These are phyloP conservation scores for Pythium sukuiense DNA, from an alignment of 352 stramenopile genomes.

Conservation along the genomic window DNA sequence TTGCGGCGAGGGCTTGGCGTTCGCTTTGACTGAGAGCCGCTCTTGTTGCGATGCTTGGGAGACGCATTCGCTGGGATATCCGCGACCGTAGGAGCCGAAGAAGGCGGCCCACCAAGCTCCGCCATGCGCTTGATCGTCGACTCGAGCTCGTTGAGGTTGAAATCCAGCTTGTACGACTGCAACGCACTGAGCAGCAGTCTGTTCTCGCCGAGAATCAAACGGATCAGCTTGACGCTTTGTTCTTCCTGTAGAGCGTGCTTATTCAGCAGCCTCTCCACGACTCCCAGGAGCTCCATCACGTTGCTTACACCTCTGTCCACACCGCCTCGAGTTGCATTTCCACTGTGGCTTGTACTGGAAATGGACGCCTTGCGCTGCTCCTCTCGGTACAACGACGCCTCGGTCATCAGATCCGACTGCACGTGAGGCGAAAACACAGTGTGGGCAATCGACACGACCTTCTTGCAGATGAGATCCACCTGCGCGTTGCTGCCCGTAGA, in stretches of 20 bases:
- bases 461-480: slow-evolving; percentile 51
- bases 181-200: slow-evolving; percentile 52
- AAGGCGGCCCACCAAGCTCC: slow-evolving; percentile 27
- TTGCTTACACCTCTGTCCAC: slow-evolving; percentile 25
- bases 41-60: slow-evolving; percentile 2
- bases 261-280: slow-evolving; percentile 58
- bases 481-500: slow-evolving; percentile 26
- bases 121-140: slow-evolving; percentile 53
- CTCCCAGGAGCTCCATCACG: slow-evolving; percentile 46
- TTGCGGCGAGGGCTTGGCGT: slow-evolving; percentile 9
- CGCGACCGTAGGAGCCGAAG: slow-evolving; percentile 10
- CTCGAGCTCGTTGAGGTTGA: slow-evolving; percentile 48
- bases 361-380: slow-evolving; percentile 16
- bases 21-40: slow-evolving; percentile 16
- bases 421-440: slow-evolving; percentile 56
- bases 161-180: slow-evolving; percentile 50
- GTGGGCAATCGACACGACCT: slow-evolving; percentile 51
- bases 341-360: not conserved
- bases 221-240: slow-evolving; percentile 42
- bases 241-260: slow-evolving; percentile 63
- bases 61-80: slow-evolving; percentile 15
- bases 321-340: not conserved
- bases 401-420: slow-evolving; percentile 45
- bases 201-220: slow-evolving; percentile 53
- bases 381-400: slow-evolving; percentile 37